Evolutionary conservation across 192 early-diverging fungal genomes (phyloP).

Genomic region (Phycomyces nitens): DNA sequence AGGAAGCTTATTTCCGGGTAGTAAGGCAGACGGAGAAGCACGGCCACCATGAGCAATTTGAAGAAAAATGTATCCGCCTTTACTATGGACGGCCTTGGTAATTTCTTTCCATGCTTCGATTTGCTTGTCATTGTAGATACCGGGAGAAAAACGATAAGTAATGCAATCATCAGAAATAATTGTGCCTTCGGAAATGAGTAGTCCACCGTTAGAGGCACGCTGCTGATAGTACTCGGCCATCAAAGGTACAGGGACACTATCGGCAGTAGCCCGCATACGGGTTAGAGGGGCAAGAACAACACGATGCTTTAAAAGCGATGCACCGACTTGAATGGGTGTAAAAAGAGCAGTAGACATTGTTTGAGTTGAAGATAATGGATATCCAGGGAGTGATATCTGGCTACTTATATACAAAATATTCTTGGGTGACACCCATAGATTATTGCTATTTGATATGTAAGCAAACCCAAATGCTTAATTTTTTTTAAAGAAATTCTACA

Average conservation of each 20-base stretch:
- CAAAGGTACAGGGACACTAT: conserved; percentile 10
- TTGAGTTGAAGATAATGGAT: no score
- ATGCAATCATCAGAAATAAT: not conserved
- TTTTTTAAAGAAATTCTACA: no score
- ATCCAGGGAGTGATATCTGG: no score
- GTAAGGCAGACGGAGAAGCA: not conserved
- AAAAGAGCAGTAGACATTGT: conserved; percentile 13
- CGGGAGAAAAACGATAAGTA: conserved; percentile 25
- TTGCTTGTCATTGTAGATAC: conserved; percentile 40
- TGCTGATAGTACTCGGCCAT: conserved; percentile 21
- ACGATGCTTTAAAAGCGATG: conserved; percentile 11
- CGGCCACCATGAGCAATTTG: conserved; percentile 49
- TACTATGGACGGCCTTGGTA: conserved; percentile 52
- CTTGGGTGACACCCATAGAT: no score
- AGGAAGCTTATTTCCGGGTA: conserved; percentile 1
- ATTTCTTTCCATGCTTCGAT: conserved; percentile 46
- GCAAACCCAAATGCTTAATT: no score
- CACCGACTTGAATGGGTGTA: conserved; percentile 19
- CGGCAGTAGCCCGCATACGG: conserved; percentile 12
- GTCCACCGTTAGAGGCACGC: conserved; percentile 14
- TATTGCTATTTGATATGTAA: no score
- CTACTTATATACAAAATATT: no score
- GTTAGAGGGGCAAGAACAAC: conserved; percentile 22
- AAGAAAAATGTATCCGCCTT: conserved; percentile 53
- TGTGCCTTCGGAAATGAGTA: conserved; percentile 15